A percentile compares a stretch with the other conserved stretches of the same genome.
Conservation (phyloP, 768 basidiomycete species). For the Tremella fuciformis region DNA sequence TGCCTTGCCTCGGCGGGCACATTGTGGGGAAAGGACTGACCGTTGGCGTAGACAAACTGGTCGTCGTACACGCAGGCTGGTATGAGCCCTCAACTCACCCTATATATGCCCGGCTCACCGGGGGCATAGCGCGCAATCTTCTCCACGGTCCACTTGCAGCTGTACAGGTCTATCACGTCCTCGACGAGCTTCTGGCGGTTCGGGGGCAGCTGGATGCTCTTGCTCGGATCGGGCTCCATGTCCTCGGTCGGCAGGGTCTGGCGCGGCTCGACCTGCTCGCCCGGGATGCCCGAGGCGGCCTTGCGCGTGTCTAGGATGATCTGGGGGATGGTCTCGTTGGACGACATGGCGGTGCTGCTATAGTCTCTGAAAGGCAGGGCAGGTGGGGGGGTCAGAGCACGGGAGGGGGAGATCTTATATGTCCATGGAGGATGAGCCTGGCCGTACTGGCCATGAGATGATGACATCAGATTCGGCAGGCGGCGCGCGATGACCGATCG, state of each 20-base stretch:
- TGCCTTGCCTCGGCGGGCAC: background rate
- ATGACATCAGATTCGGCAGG: no score
- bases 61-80: constrained; percentile 41
- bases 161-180: constrained; percentile 55
- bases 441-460: no score
- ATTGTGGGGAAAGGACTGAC: constrained; percentile 10
- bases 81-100: background rate
- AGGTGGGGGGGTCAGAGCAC: no score
- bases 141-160: constrained; percentile 53
- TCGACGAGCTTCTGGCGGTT: constrained; percentile 54
- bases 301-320: constrained; percentile 39
- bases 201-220: constrained; percentile 52
- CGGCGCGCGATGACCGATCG: no score
- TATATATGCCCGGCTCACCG: constrained; percentile 17
- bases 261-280: constrained; percentile 54
- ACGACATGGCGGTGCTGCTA: no score
- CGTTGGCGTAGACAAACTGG: constrained; percentile 55
- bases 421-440: no score
- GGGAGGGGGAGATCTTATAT: no score
- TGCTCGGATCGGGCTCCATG: constrained; percentile 52
- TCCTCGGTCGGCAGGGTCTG: constrained; percentile 50
- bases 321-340: constrained; percentile 22
- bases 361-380: no score
- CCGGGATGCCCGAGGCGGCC: constrained; percentile 49
- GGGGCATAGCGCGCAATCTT: constrained; percentile 54